Evolutionary conservation across 139 green algal genomes (phyloP), one percentile per base, ranked within the genome.

Genomic region (Chlamydomonas sp.): DNA sequence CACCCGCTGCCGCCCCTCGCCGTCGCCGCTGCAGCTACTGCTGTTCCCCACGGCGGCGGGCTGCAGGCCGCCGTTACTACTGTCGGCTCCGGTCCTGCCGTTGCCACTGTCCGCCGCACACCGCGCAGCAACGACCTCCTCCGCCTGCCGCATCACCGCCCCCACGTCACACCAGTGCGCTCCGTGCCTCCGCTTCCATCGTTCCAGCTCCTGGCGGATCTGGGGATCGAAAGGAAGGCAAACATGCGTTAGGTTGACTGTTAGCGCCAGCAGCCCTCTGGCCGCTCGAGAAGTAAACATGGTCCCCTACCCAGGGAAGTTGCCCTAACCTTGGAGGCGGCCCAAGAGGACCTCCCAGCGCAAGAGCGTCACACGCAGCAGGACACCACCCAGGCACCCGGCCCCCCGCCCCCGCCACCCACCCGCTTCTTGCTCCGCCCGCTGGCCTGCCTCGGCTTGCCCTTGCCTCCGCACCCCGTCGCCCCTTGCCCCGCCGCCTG

Each of bases 101-200:
- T 2, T 58, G 64, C 67, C 63, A 69, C 72, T 74, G 79, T 4
- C 61, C 58, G n/a, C 18, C 69, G n/a, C 14, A 1, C 60, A 60
- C 80, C 73, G 49, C 14, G 9, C 57, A 49, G 71, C 69, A 5
- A 71, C 64, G 15, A 18, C 7, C 31, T 17, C 8, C 77, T 87
- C 83, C 67, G 88, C 88, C 71, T 80, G 68, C 67, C 17, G 17
- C 76, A 91, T 85, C 14, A 90, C 68, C 1, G 62, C 64, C 17
- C 85, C 90, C 64, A 92, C 72, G 74, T 92, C 86, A 15, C 73
- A 84, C 90, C 90, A 92, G 58, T 57, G 3, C 0, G 85, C 86
- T 1, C 71, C 73, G 62, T 91, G 84, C 61, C 69, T 72, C 64
- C 76, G 86, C 83, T 89, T 90, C 89, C 87, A 90, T 15, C 89